Conservation (phyloP, 768 basidiomycete species). For the Hypsizygus marmoreus region DNA sequence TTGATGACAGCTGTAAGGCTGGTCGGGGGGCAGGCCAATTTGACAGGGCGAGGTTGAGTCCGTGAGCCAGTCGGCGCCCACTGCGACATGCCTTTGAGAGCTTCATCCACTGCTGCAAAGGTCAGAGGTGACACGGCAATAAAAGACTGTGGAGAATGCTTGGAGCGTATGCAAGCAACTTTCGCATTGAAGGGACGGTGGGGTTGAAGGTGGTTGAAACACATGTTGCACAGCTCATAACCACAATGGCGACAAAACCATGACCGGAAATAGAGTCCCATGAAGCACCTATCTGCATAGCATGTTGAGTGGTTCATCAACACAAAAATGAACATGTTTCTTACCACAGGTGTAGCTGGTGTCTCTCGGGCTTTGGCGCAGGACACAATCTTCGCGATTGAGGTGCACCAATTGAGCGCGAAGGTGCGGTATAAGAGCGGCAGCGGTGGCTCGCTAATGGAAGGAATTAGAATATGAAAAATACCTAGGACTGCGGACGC, state of each 20-base stretch:
- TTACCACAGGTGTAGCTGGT: neutral
- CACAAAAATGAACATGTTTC: neutral
- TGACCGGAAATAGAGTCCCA: neutral
- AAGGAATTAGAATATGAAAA: no score
- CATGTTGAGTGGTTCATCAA: no score
- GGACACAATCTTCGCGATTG: neutral
- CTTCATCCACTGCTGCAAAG: no score
- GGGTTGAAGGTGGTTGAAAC: neutral
- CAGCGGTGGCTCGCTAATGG: neutral
- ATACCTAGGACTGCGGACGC: no score
- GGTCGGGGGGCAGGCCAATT: no score
- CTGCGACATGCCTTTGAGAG: no score
- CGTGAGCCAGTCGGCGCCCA: no score
- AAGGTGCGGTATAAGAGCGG: neutral
- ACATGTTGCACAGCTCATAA: neutral
- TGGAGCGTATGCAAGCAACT: neutral
- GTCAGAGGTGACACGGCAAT: no score
- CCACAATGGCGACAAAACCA: neutral
- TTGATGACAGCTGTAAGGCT: no score
- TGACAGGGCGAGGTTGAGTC: no score
- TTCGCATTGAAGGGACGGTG: neutral
- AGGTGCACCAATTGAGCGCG: neutral
- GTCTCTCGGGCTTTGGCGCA: neutral
- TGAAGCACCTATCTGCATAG: neutral
- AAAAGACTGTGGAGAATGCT: no score